These are phyloP conservation scores for Bipolaris oryzae DNA, from an alignment of 2,329 filamentous ascomycete genomes.

Conservation along the genomic window DNA sequence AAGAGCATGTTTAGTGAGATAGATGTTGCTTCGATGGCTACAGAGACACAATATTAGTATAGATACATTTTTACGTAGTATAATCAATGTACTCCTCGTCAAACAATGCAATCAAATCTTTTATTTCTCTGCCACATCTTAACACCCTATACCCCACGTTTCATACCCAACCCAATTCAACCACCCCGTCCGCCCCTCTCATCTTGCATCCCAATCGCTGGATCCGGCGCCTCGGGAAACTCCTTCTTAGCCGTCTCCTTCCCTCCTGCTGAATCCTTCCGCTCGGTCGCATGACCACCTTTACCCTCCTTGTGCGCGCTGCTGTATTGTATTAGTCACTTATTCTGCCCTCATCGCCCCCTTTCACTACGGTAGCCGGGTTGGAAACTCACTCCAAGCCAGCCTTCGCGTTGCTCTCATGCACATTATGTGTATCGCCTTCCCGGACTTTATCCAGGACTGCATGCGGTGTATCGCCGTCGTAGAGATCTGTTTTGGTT, in stretches of 20 bases:
- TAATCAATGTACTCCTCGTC: not conserved
- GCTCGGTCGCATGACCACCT: constrained; percentile 51
- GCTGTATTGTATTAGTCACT: constrained; percentile 13
- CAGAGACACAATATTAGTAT: no score
- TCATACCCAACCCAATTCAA: constrained; percentile 18
- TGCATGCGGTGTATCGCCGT: constrained; percentile 35
- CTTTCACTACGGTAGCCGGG: no score
- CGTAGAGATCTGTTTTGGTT: constrained; percentile 31
- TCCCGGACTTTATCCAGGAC: constrained; percentile 37
- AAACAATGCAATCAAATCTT: no score
- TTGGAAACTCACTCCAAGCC: constrained; percentile 42
- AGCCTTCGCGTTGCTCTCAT: constrained; percentile 36
- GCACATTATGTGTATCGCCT: constrained; percentile 45
- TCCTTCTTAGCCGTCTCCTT: constrained; percentile 54
- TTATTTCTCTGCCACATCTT: not conserved
- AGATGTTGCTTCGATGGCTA: no score
- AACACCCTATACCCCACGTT: not conserved
- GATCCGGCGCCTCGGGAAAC: constrained; percentile 55
- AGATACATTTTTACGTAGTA: no score
- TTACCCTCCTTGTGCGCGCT: constrained; percentile 35
- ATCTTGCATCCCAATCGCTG: constrained; percentile 58
- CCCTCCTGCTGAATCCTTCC: constrained; percentile 47
- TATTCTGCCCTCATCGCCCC: not conserved
- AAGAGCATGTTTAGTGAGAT: no score
- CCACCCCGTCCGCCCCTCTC: constrained; percentile 55